Percentiles rank a stretch among this genome's conserved stretches.
Conservation (phyloP, 2,329 filamentous ascomycete genomes). For the Ophiostoma fasciatum region DNA sequence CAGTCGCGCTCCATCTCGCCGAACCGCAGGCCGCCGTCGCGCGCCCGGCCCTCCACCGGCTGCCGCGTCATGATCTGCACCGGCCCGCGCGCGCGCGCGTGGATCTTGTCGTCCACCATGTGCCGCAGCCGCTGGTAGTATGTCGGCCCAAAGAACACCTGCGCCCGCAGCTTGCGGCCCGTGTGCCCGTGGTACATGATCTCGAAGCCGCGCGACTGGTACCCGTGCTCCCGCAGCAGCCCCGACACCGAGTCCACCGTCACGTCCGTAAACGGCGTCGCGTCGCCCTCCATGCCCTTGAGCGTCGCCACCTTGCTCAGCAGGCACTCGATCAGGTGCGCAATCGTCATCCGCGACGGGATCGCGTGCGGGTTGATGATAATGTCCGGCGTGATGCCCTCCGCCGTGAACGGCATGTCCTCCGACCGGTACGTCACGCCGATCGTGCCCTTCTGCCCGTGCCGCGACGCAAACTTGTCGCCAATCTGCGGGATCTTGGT, state of each 20-base stretch:
- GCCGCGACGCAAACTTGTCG: conserved; percentile 97
- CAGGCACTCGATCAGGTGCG: conserved; percentile 97
- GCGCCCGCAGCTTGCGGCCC: conserved; percentile 78
- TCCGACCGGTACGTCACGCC: conserved; percentile 96
- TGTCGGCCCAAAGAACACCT: conserved; percentile 93
- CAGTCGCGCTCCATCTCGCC: conserved; percentile 99
- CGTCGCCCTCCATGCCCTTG: conserved; percentile 89
- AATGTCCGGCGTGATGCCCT: conserved; percentile 84
- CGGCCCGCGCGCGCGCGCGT: conserved; percentile 91
- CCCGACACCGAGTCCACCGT: conserved; percentile 88
- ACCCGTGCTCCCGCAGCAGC: conserved; percentile 75
- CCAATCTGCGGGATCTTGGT: conserved; percentile 98
- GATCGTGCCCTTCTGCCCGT: conserved; percentile 98
- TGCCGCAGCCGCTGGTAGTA: conserved; percentile 98
- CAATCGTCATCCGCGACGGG: conserved; percentile 99
- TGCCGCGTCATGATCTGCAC: conserved; percentile 96
- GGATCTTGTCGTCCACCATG: conserved; percentile 99
- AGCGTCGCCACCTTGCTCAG: conserved; percentile 91
- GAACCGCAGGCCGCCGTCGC: conserved; percentile 96
- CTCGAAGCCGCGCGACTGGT: conserved; percentile 94
- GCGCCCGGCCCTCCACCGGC: conserved; percentile 92
- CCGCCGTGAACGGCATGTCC: conserved; percentile 93
- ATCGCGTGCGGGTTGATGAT: conserved; percentile 99
- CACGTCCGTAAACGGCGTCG: conserved; percentile 94
- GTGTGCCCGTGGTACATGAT: conserved; percentile 99